Evolutionary conservation across 1,139 yeast species (phyloP), one percentile per base, ranked within the genome.

Genomic region (Insectozyma bohioensis): DNA sequence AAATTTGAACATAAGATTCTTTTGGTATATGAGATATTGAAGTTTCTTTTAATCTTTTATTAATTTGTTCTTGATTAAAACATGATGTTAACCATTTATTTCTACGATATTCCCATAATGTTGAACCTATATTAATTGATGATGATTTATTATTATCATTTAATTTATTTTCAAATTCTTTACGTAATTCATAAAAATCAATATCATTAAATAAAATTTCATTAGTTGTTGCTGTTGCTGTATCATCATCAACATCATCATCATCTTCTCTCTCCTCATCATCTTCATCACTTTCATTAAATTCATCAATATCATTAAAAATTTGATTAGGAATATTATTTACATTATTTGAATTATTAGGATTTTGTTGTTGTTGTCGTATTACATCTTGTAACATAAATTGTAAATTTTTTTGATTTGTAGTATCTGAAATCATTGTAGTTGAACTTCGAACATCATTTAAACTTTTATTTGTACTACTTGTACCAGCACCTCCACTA

Each of bases 81-180:
- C 39, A 47, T 5, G 37, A 32, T 17, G 54, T 56, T 17, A 72
- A 52, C 94, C 94, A 83, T 34, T 75, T 67, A 7, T 55, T 50
- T 33, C 88, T 63, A 41, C 86, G 72, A 36, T 63, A 58, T 34
- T 71, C 69, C 90, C 88, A 84, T 15, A 81, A 61, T 4, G 57
- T 52, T 15, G 68, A 68, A 5, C 85, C 88, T 4, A 66, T 48
- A 22, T 47, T 46, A 10, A 43, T 15, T n/a, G n/a, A n/a, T n/a
- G n/a, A n/a, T n/a, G n/a, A n/a, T n/a, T n/a, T n/a, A 13, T 23
- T 16, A 12, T 25, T 12, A 20, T 27, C 11, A 13, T 13, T 26
- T 12, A 12, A 9, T 11, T 17, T 3, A 14, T 11, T 16, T 31
- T 57, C 63, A 34, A 52, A 46, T 36, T 60, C 61, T 31, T 48